phyloP scores from a whole-genome alignment of 2,329 filamentous ascomycete genomes.

The Leptosphaerulina australis region DNA sequence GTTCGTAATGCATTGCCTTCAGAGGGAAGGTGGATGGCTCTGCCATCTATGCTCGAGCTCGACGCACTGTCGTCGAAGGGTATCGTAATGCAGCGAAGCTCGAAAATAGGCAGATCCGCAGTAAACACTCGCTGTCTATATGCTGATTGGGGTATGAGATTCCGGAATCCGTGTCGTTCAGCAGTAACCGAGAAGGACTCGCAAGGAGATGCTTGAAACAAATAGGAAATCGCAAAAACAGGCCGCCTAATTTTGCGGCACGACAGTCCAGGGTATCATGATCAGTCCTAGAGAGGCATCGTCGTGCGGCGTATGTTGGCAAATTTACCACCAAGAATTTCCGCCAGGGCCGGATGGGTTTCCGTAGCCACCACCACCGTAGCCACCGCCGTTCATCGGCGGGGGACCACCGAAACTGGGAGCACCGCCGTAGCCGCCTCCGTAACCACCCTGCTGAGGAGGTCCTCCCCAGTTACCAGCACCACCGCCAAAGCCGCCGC shows the following conservation, averaged over 20 bases:
- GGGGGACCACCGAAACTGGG: conserved; percentile 68
- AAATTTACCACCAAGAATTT: conserved; percentile 70
- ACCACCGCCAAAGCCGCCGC: conserved; percentile 60
- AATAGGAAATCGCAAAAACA: conserved; percentile 33
- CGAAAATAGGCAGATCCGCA: conserved; percentile 50
- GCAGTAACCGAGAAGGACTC: conserved; percentile 43
- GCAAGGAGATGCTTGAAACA: conserved; percentile 40
- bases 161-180: conserved; percentile 49
- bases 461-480: conserved; percentile 53
- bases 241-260: conserved; percentile 24
- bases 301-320: conserved; percentile 25
- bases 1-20: conserved; percentile 49
- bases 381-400: conserved; percentile 50
- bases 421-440: conserved; percentile 53
- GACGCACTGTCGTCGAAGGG: conserved; percentile 44
- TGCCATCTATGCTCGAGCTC: conserved; percentile 48
- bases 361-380: conserved; percentile 65
- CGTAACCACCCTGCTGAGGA: conserved; percentile 35
- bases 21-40: conserved; percentile 39
- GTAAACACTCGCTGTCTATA: conserved; percentile 59
- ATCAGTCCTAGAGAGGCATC: conserved; percentile 37
- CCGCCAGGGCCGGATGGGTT: conserved; percentile 69
- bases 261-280: conserved; percentile 33
- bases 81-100: conserved; percentile 49
- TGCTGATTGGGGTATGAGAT: conserved; percentile 57